Evolutionary conservation across 768 basidiomycete genomes (phyloP).

Genomic region (Rhodocollybia butyracea): DNA sequence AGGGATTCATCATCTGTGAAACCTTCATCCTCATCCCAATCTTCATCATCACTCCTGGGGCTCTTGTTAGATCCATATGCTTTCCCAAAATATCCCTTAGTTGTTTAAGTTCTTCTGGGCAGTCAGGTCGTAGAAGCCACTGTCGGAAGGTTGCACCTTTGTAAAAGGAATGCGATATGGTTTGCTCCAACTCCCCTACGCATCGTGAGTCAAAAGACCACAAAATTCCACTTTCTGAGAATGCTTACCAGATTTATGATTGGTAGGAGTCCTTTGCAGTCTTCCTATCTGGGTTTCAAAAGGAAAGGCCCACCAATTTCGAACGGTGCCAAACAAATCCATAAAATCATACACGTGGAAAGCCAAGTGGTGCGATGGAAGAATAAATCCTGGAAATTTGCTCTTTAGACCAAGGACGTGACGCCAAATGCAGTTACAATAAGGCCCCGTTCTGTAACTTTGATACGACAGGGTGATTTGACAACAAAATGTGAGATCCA

Average conservation of each 20-base stretch:
- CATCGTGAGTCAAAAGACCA: too few relatives aligned
- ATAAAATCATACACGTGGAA: conserved; percentile 18
- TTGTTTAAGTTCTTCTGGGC: conserved; percentile 4
- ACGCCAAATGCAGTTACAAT: conserved; percentile 1
- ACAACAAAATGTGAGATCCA: too few relatives aligned
- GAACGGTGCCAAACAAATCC: conserved; percentile 10
- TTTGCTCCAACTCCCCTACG: conserved; percentile 10
- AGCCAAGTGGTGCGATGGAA: conserved; percentile 1
- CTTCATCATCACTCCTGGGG: too few relatives aligned
- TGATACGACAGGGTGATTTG: too few relatives aligned
- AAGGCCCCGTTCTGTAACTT: too few relatives aligned
- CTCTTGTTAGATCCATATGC: not conserved
- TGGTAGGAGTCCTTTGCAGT: conserved; percentile 18
- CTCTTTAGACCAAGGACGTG: conserved; percentile 10
- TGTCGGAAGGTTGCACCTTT: conserved; percentile 6
- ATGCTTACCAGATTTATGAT: conserved; percentile 19
- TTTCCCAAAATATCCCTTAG: conserved; percentile 15
- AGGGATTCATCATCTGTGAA: too few relatives aligned
- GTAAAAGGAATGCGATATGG: conserved; percentile 13
- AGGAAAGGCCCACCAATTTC: conserved; percentile 23
- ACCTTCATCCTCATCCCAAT: too few relatives aligned
- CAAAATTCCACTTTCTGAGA: not conserved
- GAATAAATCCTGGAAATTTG: conserved; percentile 11
- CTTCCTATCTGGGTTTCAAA: conserved; percentile 21
- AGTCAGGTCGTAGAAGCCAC: conserved; percentile 15